Evolutionary conservation across 495 filamentous ascomycete genomes (phyloP), one percentile per base, ranked within the genome.

Genomic region (Margaritispora aquatica): DNA sequence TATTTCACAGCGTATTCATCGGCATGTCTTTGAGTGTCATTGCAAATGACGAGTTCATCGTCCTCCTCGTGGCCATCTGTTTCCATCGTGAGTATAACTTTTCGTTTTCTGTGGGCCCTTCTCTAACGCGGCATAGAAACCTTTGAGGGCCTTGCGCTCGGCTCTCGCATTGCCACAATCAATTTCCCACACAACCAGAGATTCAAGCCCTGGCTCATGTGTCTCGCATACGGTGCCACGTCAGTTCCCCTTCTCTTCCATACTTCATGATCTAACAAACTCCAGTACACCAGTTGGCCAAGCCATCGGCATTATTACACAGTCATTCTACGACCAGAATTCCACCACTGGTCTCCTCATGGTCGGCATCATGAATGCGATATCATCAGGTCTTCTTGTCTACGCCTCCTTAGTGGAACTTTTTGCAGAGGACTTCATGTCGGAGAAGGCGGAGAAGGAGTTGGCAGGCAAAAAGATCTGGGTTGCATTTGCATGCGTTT

Each of bases 341-440:
- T 83, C 79, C 27, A 81, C 83, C 41, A 79, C 84, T 34, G 85
- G 83, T 27, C 63, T 88, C 20, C 78, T 89, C 31, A 77, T 88
- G 26, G 84, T 88, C 4, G 86, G 86, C 15, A 69, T 83, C 15
- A 85, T 87, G 71, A 88, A 89, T 66, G 84, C 86, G 8, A 87
- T 89, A 31, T 84, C 80, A 0, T 77, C 80, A 1, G 84, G 84
- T 56, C 74, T 87, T 22, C 62, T 86, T 21, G 75, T 86, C 51
- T 87, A 83, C 54, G 82, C 83, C 3, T 76, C 81, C 10, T 69
- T 85, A 29, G 82, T 87, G 13, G 84, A 87, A 59, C 62, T 87
- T 36, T 72, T 86, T 55, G 80, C 82, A 2, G 82, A 84, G 63
- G 84, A 87, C 65, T 87, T 86, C 60, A 69, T 87, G 17, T 81